phyloP scores from a whole-genome alignment of 2,329 filamentous ascomycete genomes.

The Aureobasidium sp. region DNA sequence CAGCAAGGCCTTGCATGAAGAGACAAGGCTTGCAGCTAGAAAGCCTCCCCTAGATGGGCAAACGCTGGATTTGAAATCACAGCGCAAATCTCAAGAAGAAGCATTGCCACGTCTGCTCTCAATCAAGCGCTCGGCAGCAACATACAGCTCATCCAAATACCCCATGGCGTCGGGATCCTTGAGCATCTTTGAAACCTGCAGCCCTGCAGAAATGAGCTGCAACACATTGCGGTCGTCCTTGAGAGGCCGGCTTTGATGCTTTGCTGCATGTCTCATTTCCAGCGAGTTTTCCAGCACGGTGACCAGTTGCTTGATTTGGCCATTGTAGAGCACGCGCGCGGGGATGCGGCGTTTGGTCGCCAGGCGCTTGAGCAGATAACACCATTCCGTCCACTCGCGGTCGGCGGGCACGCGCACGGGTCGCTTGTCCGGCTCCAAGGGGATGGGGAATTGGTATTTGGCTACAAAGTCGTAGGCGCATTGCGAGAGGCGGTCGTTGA shows the following conservation, averaged over 20 bases:
- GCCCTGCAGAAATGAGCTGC: constrained; percentile 77
- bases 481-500: constrained; percentile 77
- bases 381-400: constrained; percentile 88
- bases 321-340: constrained; percentile 71
- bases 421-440: constrained; percentile 72
- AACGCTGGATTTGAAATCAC: neutral
- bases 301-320: constrained; percentile 85
- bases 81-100: neutral
- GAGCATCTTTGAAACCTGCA: constrained; percentile 79
- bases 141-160: constrained; percentile 71
- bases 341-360: constrained; percentile 82
- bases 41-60: neutral
- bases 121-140: constrained; percentile 71
- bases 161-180: constrained; percentile 80
- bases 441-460: constrained; percentile 85
- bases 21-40: neutral
- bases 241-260: constrained; percentile 71
- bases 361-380: constrained; percentile 74
- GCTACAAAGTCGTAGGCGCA: constrained; percentile 87
- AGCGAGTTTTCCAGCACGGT: constrained; percentile 82
- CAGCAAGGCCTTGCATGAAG: neutral
- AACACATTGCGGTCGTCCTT: constrained; percentile 86
- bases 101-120: constrained; percentile 32
- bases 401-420: constrained; percentile 66
- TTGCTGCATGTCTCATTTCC: constrained; percentile 78